These are phyloP conservation scores for Tremella mesenterica DNA, from an alignment of 768 basidiomycete genomes.

Conservation along the genomic window DNA sequence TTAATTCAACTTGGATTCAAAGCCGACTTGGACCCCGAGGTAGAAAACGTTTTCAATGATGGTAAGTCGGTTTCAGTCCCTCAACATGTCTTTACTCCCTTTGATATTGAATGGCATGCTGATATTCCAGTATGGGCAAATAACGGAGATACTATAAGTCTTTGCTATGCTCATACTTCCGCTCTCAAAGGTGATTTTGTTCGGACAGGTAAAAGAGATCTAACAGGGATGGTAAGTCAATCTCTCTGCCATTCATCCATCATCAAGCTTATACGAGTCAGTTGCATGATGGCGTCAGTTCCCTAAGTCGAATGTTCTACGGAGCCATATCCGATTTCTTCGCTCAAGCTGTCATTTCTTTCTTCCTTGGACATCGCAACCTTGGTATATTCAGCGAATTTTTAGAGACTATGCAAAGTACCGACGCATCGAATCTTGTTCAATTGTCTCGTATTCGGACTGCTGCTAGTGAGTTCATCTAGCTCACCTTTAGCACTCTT, in stretches of 20 bases:
- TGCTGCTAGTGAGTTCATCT: conserved; percentile 57
- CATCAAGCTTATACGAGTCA: conserved; percentile 2
- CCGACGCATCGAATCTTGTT: conserved; percentile 84
- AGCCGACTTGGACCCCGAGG: conserved; percentile 47
- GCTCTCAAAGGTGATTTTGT: conserved; percentile 70
- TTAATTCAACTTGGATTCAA: conserved; percentile 46
- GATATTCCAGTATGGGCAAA: conserved; percentile 99
- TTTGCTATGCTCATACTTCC: conserved; percentile 79
- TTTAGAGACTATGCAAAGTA: conserved; percentile 71
- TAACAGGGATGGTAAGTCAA: conserved; percentile 65
- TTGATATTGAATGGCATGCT: no score
- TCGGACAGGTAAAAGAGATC: conserved; percentile 87
- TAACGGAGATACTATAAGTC: conserved; percentile 90
- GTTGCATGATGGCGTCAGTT: conserved; percentile 85
- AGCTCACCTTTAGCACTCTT: neutral
- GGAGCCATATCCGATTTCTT: conserved; percentile 72
- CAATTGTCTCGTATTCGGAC: conserved; percentile 79
- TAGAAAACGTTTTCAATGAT: conserved; percentile 46
- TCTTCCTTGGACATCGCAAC: conserved; percentile 54
- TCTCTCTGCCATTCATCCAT: neutral
- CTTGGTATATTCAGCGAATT: conserved; percentile 88
- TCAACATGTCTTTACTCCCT: no score
- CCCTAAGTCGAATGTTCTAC: conserved; percentile 60
- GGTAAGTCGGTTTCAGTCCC: conserved; percentile 46
- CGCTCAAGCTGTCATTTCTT: conserved; percentile 76